phyloP scores from a whole-genome alignment of 345 rosid genomes.

The Populus euphratica region DNA sequence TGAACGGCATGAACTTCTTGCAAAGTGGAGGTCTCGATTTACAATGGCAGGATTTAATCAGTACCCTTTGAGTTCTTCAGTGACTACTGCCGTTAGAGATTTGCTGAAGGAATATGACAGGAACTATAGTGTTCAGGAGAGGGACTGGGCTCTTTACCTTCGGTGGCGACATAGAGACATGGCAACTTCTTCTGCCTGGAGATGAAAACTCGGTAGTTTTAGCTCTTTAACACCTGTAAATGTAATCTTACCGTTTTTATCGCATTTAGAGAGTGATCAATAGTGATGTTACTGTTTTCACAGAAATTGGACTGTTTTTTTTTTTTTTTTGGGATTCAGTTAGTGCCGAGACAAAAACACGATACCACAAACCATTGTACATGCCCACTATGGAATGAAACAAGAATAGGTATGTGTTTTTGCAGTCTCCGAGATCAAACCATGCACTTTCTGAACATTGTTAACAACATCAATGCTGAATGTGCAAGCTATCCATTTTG shows the following conservation, averaged over 20 bases:
- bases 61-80: constrained; percentile 38
- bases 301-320: neutral
- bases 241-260: constrained; percentile 1
- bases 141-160: constrained; percentile 56
- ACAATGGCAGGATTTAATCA: constrained; percentile 65
- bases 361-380: neutral
- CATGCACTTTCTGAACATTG: neutral
- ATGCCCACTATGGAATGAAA: neutral
- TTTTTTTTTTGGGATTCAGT: neutral
- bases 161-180: constrained; percentile 64
- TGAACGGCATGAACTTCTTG: constrained; percentile 72
- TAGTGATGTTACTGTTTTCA: neutral
- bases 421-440: neutral
- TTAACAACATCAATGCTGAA: neutral
- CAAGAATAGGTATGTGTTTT: neutral
- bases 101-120: constrained; percentile 43
- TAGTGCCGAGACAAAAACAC: neutral
- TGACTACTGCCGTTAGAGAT: constrained; percentile 35
- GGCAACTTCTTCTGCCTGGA: constrained; percentile 75
- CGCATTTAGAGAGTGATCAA: neutral
- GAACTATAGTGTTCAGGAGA: constrained; percentile 48
- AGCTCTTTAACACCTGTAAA: constrained; percentile 18
- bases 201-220: constrained; percentile 26
- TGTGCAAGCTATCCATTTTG: neutral
- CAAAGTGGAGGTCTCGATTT: constrained; percentile 68